A percentile compares a stretch with the other conserved stretches of the same genome.
These are phyloP conservation scores for Kernera saxatilis DNA, from an alignment of 345 rosid genomes.

Conservation along the genomic window DNA sequence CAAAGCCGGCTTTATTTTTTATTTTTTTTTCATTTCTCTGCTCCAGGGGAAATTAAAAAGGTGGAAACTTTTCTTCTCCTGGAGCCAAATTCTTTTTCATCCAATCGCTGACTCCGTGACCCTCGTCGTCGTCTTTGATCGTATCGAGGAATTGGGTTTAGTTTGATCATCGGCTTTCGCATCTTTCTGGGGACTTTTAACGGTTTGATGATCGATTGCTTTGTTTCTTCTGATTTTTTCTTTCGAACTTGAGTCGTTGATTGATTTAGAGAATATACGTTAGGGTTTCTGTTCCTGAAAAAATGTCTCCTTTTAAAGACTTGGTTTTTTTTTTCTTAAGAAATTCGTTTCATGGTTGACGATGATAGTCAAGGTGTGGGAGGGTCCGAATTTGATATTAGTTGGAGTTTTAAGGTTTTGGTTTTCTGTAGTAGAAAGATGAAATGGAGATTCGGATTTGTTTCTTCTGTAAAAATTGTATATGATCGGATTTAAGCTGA, in stretches of 20 bases:
- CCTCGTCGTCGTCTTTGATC: constrained; percentile 16
- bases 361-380: background rate
- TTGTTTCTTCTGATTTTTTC: background rate
- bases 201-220: constrained; percentile 13
- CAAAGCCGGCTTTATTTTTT: background rate
- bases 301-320: background rate
- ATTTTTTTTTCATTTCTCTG: background rate
- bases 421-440: background rate
- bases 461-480: background rate
- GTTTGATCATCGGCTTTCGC: constrained; percentile 2
- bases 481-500: background rate
- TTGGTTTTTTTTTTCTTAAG: background rate
- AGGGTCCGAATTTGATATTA: background rate
- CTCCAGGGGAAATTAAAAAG: constrained; percentile 20
- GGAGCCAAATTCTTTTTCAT: background rate
- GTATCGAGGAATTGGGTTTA: constrained; percentile 4
- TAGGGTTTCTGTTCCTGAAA: constrained; percentile 2
- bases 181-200: background rate
- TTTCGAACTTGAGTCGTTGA: background rate
- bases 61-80: constrained; percentile 13
- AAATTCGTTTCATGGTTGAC: background rate
- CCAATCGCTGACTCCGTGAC: background rate
- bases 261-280: background rate
- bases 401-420: background rate
- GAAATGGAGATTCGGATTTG: background rate